These are phyloP conservation scores for Thermothielavioides terrestris DNA, from an alignment of 495 filamentous ascomycete genomes.

Conservation along the genomic window DNA sequence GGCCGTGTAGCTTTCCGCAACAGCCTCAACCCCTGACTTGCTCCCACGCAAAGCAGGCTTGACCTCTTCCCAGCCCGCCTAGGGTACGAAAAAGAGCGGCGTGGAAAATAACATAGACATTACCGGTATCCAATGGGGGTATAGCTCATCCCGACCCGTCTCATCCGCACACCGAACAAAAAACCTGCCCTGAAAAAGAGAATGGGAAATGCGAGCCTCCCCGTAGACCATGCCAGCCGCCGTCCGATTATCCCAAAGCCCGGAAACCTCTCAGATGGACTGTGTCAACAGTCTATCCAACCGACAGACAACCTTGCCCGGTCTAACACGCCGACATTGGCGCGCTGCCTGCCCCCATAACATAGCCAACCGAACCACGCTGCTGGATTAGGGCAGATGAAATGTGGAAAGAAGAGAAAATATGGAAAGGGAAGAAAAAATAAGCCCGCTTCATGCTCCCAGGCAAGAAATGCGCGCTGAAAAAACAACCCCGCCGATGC, in stretches of 20 bases:
- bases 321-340: too few species aligned
- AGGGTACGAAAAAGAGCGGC: not conserved
- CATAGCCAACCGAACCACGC: too few species aligned
- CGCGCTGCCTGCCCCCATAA: too few species aligned
- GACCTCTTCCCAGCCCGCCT: not conserved
- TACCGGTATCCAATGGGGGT: conserved; percentile 2
- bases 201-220: not conserved
- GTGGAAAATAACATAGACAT: conserved; percentile 9
- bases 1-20: too few species aligned
- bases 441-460: not conserved
- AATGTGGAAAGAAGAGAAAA: not conserved
- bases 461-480: conserved; percentile 1
- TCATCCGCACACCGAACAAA: not conserved
- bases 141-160: conserved; percentile 2
- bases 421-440: not conserved
- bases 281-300: not conserved
- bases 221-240: not conserved
- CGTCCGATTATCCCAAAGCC: not conserved
- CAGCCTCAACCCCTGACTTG: too few species aligned
- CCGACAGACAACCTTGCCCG: too few species aligned
- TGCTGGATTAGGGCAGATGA: not conserved
- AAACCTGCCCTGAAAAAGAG: not conserved
- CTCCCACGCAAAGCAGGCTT: too few species aligned
- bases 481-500: not conserved
- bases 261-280: not conserved